A percentile compares a stretch with the other conserved stretches of the same genome.
Conservation (phyloP, 208 protist species). For the Balamuthia mandrillaris region DNA sequence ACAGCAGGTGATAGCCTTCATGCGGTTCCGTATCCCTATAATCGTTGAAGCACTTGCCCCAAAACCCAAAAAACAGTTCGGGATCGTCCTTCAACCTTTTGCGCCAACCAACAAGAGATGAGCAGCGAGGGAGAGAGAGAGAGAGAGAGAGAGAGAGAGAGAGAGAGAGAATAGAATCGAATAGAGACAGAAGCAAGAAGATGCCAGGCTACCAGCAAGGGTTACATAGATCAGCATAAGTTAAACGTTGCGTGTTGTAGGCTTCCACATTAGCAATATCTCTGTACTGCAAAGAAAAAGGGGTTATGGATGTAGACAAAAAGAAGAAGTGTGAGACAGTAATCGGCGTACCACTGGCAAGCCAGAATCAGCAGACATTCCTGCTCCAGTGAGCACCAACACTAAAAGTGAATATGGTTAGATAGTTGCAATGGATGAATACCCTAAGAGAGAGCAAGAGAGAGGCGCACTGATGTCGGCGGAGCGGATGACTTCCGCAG, state of each 20-base stretch:
- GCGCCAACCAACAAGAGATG: no score
- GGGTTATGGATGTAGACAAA: no score
- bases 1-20: background rate
- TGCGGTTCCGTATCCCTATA: background rate
- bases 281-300: background rate
- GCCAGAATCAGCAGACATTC: constrained; percentile 7
- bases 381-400: background rate
- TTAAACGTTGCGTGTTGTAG: background rate
- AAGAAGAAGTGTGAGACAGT: no score
- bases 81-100: background rate
- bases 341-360: background rate
- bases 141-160: no score
- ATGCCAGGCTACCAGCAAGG: background rate
- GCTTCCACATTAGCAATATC: constrained; percentile 1
- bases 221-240: background rate
- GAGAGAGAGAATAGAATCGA: no score
- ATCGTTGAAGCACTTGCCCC: background rate
- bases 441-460: background rate
- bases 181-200: background rate
- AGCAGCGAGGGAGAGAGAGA: no score
- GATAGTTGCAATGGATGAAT: background rate
- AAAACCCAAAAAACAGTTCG: constrained; percentile 23
- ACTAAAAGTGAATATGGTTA: background rate
- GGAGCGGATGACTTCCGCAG: background rate
- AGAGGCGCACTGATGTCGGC: background rate